These are phyloP conservation scores for Candida pini DNA, from an alignment of 805 yeast genomes.

Conservation along the genomic window DNA sequence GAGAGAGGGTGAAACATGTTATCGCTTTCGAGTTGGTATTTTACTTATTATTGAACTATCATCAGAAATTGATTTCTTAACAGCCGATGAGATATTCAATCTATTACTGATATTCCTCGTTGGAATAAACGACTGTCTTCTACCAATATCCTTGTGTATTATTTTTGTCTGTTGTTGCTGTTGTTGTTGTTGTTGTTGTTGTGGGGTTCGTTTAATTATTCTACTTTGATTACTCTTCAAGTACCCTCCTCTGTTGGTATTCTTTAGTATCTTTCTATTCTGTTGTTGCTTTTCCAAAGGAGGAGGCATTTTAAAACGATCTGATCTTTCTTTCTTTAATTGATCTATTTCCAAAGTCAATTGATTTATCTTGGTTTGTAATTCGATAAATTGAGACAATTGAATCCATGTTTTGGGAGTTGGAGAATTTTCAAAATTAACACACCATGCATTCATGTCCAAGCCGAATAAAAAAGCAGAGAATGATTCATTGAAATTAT, in stretches of 20 bases:
- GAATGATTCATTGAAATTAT: slow-evolving; percentile 70
- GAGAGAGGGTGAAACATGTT: too few relatives aligned
- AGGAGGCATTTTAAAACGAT: slow-evolving; percentile 21
- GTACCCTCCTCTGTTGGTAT: neutral
- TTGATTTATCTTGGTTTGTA: slow-evolving; percentile 14
- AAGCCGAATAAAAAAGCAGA: slow-evolving; percentile 69
- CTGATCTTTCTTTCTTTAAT: slow-evolving; percentile 8
- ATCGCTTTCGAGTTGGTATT: too few relatives aligned
- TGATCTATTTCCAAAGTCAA: slow-evolving; percentile 10
- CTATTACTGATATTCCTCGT: neutral
- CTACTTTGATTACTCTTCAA: neutral
- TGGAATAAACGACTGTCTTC: neutral
- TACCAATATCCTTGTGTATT: too few relatives aligned
- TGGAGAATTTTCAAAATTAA: slow-evolving; percentile 48
- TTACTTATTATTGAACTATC: neutral
- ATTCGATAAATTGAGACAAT: slow-evolving; percentile 12
- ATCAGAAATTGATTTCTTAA: too few relatives aligned
- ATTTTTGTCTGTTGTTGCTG: neutral
- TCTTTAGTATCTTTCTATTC: neutral
- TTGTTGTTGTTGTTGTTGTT: neutral
- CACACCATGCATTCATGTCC: slow-evolving; percentile 84
- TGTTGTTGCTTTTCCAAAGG: slow-evolving; percentile 7
- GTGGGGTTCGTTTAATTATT: neutral
- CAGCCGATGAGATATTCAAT: neutral
- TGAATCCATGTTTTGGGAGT: slow-evolving; percentile 18